Base-by-base conservation (phyloP, 306 rosid genomes). In the Datisca glomerata region DNA sequence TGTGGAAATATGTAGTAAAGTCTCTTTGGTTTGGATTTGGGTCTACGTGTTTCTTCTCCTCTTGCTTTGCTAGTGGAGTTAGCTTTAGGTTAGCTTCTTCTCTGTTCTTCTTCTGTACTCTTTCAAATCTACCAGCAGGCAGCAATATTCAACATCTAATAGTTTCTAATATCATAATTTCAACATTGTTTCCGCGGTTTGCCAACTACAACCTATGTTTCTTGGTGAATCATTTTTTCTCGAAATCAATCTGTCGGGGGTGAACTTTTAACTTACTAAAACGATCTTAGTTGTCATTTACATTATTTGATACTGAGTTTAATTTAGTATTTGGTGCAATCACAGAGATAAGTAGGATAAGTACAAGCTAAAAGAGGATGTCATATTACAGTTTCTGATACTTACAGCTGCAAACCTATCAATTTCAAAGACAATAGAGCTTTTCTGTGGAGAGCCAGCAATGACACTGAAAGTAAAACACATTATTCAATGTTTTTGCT, bases 11-110 rank as follows among this genome's bases (percentile, higher is more conserved):
- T 64, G 67, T 63, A 12, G 67, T 95, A 14, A 80, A 66, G 49
- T 84, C 66, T 45, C 71, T 84, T 59, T 89, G 95, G 98, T 84
- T 89, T 60, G 95, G 98, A 24, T 41, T 77, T 18, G 93, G 93
- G 2, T 69, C 63, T 49, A 51, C 80, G 0, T 70, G 66, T 34
- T 53, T 84, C 65, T 41, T 77, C 8, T 77, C 95, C 54, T 80
- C 84, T 15, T 77, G 84, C 72, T 80, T 77, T 34, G 35, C 95
- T 17, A 59, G 39, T 47, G 91, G 79, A 55, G 24, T 80, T 4
- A 58, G 55, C 67, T 68, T 80, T 42, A 77, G 94, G 95, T 81
- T 19, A 41, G 66, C 12, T 32, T 24, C 11, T 21, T 22, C 28
- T 45, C 24, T 43, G 7, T 42, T 10, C 21, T 18, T 46, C 58